A percentile compares a stretch with the other conserved stretches of the same genome.
Conservation (phyloP, 2,329 filamentous ascomycete genomes). For the Hymenoscyphus fructigenus region DNA sequence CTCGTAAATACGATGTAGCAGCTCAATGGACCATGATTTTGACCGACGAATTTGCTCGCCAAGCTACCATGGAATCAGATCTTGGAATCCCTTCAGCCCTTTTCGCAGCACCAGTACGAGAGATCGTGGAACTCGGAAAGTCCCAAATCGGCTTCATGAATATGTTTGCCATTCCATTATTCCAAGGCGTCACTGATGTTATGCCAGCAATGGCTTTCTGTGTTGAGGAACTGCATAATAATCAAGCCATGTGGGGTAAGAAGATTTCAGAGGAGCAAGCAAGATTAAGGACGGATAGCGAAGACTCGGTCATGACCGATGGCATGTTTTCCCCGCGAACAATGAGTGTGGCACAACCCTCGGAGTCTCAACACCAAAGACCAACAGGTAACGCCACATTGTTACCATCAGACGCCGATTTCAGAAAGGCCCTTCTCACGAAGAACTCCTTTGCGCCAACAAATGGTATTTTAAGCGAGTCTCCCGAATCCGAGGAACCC, state of each 20-base stretch:
- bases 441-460: constrained; percentile 24
- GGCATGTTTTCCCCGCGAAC: constrained; percentile 35
- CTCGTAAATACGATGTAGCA: constrained; percentile 78
- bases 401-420: constrained; percentile 21
- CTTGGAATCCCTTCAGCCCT: constrained; percentile 85
- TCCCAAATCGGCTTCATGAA: constrained; percentile 97
- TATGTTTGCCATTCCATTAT: constrained; percentile 88
- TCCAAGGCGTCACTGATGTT: constrained; percentile 82
- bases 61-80: constrained; percentile 87
- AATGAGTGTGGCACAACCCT: constrained; percentile 33
- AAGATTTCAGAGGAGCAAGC: constrained; percentile 63
- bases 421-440: constrained; percentile 25
- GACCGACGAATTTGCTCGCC: constrained; percentile 92
- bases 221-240: constrained; percentile 75
- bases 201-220: constrained; percentile 83
- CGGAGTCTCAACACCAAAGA: constrained; percentile 28
- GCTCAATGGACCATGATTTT: constrained; percentile 88
- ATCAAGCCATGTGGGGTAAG: constrained; percentile 71
- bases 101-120: constrained; percentile 80
- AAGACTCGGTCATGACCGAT: constrained; percentile 36
- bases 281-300: constrained; percentile 39
- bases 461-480: constrained; percentile 25
- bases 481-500: constrained; percentile 17
- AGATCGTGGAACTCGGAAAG: constrained; percentile 77
- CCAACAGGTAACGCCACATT: constrained; percentile 19